phyloP scores from a whole-genome alignment of 2,329 filamentous ascomycete genomes.

The Dactylellina parvicollis region DNA sequence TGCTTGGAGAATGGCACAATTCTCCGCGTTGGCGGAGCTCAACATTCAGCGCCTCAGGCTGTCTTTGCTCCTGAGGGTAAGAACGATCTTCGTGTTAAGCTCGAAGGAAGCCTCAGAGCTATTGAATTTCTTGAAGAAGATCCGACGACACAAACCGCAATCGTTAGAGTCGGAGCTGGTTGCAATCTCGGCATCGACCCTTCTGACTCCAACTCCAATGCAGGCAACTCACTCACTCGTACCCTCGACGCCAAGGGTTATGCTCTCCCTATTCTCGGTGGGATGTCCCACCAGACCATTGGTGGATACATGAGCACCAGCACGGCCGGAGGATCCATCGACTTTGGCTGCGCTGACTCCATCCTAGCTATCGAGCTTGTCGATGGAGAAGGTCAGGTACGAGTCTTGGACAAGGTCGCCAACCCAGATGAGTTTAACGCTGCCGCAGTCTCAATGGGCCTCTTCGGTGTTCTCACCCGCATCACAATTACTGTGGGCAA shows the following conservation, averaged over 20 bases:
- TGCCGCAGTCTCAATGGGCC: conserved; percentile 4
- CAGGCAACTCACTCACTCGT: not conserved
- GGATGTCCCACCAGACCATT: conserved; percentile 5
- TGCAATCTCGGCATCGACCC: conserved; percentile 7
- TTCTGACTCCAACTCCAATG: conserved; percentile 1
- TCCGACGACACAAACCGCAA: not conserved
- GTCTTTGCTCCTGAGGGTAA: not conserved
- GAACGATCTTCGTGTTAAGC: not conserved
- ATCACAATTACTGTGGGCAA: conserved; percentile 7
- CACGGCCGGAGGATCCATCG: conserved; percentile 2
- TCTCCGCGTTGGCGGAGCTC: not conserved
- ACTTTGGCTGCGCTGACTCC: conserved; percentile 5
- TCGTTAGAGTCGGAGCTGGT: not conserved
- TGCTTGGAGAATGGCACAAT: not conserved
- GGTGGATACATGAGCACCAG: conserved; percentile 11
- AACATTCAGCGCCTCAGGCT: not conserved
- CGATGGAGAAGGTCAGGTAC: not conserved
- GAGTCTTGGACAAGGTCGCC: not conserved
- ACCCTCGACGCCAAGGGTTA: conserved; percentile 2
- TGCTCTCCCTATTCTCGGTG: conserved; percentile 8
- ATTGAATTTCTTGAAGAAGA: not conserved
- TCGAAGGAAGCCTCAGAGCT: not conserved
- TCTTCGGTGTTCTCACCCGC: conserved; percentile 3
- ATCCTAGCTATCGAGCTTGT: conserved; percentile 1
- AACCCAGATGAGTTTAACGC: conserved; percentile 4